phyloP scores from a whole-genome alignment of 2,329 filamentous ascomycete species.

The Colletotrichum sp. region DNA sequence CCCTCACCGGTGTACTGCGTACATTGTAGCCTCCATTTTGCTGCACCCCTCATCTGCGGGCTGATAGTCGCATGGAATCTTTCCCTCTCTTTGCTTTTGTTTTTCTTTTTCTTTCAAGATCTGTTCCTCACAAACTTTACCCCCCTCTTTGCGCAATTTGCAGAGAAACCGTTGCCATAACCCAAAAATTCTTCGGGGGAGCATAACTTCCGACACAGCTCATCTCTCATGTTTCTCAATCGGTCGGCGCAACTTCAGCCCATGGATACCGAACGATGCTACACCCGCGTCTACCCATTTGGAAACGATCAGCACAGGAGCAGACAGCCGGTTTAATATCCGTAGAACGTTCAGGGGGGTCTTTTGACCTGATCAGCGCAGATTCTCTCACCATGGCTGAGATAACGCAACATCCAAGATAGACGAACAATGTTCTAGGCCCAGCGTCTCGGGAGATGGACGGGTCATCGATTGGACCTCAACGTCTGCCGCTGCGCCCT shows the following conservation, averaged over 20 bases:
- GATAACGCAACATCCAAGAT: not conserved
- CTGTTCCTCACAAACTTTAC: not conserved
- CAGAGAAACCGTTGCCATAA: not conserved
- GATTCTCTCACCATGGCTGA: not conserved
- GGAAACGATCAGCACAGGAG: not conserved
- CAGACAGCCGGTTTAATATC: not conserved
- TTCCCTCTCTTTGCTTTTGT: not conserved
- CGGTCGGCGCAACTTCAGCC: not conserved
- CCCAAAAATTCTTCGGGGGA: not conserved
- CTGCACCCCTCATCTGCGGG: not conserved
- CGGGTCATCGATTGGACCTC: not conserved
- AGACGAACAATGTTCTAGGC: not conserved
- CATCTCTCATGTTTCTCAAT: not conserved
- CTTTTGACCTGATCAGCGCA: not conserved
- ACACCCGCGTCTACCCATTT: slow-evolving; percentile 3
- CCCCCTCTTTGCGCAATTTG: not conserved
- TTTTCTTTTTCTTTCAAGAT: no score
- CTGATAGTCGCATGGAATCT: not conserved
- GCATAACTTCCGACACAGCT: not conserved
- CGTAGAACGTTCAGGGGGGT: not conserved
- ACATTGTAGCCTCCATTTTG: not conserved
- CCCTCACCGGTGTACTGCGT: not conserved
- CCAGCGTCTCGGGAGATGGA: not conserved
- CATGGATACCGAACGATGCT: not conserved
- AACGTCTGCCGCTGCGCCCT: not conserved